Evolutionary conservation across 2,329 filamentous ascomycete genomes (phyloP), one percentile per base, ranked within the genome.

Genomic region (Passalora sequoiae): DNA sequence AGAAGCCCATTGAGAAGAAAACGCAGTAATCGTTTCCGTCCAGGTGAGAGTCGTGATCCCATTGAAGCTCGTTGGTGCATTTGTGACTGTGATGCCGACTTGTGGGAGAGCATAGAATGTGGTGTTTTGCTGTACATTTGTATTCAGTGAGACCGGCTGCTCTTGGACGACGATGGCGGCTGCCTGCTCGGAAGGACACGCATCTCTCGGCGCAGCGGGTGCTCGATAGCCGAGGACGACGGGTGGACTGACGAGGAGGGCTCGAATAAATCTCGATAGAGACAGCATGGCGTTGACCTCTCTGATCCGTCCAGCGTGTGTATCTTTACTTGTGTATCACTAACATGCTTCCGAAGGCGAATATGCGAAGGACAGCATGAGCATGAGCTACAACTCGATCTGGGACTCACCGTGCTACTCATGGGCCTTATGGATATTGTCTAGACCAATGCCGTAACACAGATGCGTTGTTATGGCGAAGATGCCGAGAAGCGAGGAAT

Each of bases 41-140:
- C 56, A 62, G 31, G 32, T 48, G 4, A 60, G 46, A 13, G 57
- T 62, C 8, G 57, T 58, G 10, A 62, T 44, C 6, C 38, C 50
- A 24, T 59, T 45, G 15, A 61, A 40, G 38, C 50, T 57, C 4
- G 56, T 62, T 2, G 59, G 59, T 4, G 59, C 59, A 43, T 61
- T 55, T 16, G 50, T 57, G 16, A 61, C 50, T 2, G 59, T 61
- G 21, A 62, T 47, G 1, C 47, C 50, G 5, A 49, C 49, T 22
- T 52, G 37, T 1, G 56, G 49, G 7, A 59, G 42, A 2, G 57
- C 52, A 35, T 51, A 54, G 32, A 62, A 59, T 2, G 58, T 60
- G 7, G 57, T 62, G 36, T 62, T 62, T 7, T 31, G 42, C 7
- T 47, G 42, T 3, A 60, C 53, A 32, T 56, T 50, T 13, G 56